Base-by-base conservation (phyloP, 1,284 basidiomycete genomes). In the Naganishia sp. region DNA sequence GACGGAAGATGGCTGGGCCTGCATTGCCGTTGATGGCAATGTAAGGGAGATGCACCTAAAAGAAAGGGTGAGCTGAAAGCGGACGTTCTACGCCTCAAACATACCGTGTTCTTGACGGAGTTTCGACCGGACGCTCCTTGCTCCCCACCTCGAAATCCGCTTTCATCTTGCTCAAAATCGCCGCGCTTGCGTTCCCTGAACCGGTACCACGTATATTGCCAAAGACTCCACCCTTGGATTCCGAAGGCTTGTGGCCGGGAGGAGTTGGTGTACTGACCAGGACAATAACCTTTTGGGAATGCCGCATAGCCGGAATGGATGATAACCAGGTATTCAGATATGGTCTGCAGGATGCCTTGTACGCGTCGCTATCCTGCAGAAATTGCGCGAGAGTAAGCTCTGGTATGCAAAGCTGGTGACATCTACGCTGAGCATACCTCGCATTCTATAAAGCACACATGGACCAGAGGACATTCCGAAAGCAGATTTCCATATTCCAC, bases 261-360 rank as follows among this genome's bases (percentile, higher is more conserved):
- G 68, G 70, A 4, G 67, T 56, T 2, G 76, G 71, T 7, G 74
- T 73, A 54, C 92, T 86, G 59, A 96, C 86, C 70, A 94, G 88
- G 2, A 96, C 83, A 65, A 96, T 90, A 55, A 94, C 81, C 86
- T 64, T 68, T 44, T 93, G 95, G 0, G 71, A 57, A 55, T 73
- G 73, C 88, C 86, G 79, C 87, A 90, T 68, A 87, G 86, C 81
- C 33, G 83, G 81, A 31, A 93, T 82, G 2, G 84, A 79, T 3
- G 83, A 82, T 64, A 92, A 87, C 94, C 94, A 98, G 70, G 95
- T 91, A 73, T 90, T 90, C 70, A 97, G 89, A 75, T 94, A 91
- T 70, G 88, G 90, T 74, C 87, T 88, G 18, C 90, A 84, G 2
- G 84, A 84, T 46, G 83, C 84, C 74, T 88, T 88, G 81, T 98